phyloP scores from a whole-genome alignment of 176 grass and related monocot species.

The Echinochloa phyllopogon region DNA sequence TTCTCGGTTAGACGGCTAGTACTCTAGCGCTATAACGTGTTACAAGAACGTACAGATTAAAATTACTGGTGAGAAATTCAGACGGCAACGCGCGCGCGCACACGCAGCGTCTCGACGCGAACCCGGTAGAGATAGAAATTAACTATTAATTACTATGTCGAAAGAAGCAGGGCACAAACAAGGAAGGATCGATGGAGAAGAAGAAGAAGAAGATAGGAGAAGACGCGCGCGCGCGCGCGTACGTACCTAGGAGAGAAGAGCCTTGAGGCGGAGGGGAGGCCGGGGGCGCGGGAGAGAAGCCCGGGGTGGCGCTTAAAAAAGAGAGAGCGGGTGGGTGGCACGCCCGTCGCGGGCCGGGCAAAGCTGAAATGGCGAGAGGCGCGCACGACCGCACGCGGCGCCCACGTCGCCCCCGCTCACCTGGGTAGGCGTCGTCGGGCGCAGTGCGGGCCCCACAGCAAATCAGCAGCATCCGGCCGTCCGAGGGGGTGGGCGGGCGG shows the following conservation, averaged over 20 bases:
- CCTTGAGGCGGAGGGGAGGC: slow-evolving; percentile 24
- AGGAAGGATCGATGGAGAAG: neutral
- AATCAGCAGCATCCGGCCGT: too few species aligned
- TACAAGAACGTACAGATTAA: neutral
- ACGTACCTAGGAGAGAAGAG: slow-evolving; percentile 48
- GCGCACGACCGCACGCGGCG: slow-evolving; percentile 17
- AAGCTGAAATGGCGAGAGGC: slow-evolving; percentile 9
- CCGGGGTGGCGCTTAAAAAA: slow-evolving; percentile 3
- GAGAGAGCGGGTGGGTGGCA: neutral
- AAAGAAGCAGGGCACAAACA: neutral
- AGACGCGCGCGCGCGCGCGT: too few species aligned
- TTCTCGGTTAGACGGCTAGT: neutral
- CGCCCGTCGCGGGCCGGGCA: slow-evolving; percentile 6
- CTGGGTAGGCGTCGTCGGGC: too few species aligned
- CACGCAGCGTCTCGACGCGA: neutral
- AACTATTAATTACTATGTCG: neutral
- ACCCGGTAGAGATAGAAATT: neutral
- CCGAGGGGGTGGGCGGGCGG: too few species aligned
- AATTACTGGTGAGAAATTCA: neutral
- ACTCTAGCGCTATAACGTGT: neutral
- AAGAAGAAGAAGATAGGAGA: neutral
- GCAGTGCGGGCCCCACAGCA: too few species aligned
- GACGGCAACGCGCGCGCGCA: neutral
- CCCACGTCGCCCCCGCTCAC: too few species aligned
- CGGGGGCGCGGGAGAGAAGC: neutral